phyloP scores from a whole-genome alignment of 176 grass and related monocot genomes.

The Elaeis guineensis region DNA sequence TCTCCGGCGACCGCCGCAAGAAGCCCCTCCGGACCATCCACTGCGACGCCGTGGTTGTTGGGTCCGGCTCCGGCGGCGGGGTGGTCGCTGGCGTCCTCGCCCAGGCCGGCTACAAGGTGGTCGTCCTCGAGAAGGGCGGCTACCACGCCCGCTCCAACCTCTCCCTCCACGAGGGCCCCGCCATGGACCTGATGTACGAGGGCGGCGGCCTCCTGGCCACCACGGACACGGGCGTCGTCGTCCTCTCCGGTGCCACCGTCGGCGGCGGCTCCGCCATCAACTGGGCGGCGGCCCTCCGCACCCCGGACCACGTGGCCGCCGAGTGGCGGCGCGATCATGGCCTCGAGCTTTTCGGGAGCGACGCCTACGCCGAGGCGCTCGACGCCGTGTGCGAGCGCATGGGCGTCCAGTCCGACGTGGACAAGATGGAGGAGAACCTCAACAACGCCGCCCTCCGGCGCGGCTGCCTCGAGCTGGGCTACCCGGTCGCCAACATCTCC shows the following conservation, averaged over 20 bases:
- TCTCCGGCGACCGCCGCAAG: too few relatives aligned
- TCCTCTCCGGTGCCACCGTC: conserved; percentile 15
- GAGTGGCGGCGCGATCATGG: conserved; percentile 19
- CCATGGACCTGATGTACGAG: conserved; percentile 10
- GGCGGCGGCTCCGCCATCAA: conserved; percentile 20
- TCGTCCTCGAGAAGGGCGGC: conserved; percentile 19
- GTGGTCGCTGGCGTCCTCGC: conserved; percentile 17
- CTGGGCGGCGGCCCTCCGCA: conserved; percentile 25
- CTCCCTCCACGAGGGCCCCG: conserved; percentile 15
- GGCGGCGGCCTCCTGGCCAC: conserved; percentile 11
- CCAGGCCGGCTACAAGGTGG: conserved; percentile 19
- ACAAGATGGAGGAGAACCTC: neutral
- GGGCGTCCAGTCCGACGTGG: conserved; percentile 12
- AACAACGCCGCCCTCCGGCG: conserved; percentile 2
- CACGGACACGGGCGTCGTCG: neutral
- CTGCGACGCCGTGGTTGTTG: conserved; percentile 14
- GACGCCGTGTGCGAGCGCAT: conserved; percentile 22
- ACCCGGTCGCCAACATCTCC: conserved; percentile 3
- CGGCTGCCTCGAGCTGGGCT: conserved; percentile 5
- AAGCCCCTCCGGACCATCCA: neutral
- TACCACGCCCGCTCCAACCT: neutral
- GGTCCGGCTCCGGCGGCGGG: conserved; percentile 17
- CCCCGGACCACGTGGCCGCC: conserved; percentile 14
- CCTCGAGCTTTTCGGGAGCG: conserved; percentile 16
- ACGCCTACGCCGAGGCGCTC: conserved; percentile 11